These are phyloP conservation scores for Sporopachydermia cereana DNA, from an alignment of 1,139 yeast genomes.

Conservation along the genomic window DNA sequence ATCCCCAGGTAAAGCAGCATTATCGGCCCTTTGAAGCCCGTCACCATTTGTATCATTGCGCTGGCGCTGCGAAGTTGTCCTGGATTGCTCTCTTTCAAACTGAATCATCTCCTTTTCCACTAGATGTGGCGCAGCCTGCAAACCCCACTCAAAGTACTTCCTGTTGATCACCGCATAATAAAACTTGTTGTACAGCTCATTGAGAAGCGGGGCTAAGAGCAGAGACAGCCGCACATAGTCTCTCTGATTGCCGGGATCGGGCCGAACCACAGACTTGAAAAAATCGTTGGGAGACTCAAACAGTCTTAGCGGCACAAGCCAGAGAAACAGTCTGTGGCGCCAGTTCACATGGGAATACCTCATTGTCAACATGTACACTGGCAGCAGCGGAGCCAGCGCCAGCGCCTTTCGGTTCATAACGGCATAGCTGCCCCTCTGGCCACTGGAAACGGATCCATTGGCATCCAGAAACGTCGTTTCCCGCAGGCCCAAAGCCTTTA, in stretches of 20 bases:
- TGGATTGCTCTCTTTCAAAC: not conserved
- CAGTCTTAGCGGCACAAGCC: constrained; percentile 23
- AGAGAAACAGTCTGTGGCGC: constrained; percentile 12
- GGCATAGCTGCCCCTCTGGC: constrained; percentile 14
- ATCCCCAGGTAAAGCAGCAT: too few species aligned
- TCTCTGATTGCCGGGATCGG: constrained; percentile 16
- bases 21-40: too few species aligned
- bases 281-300: constrained; percentile 25
- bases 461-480: constrained; percentile 17
- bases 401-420: constrained; percentile 15
- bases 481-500: constrained; percentile 19
- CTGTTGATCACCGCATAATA: constrained; percentile 13
- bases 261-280: constrained; percentile 16
- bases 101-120: constrained; percentile 1
- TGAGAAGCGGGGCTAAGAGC: constrained; percentile 21
- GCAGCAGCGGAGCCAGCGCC: constrained; percentile 15
- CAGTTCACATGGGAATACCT: constrained; percentile 11
- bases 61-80: too few species aligned
- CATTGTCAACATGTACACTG: constrained; percentile 16
- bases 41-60: too few species aligned
- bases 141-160: constrained; percentile 8
- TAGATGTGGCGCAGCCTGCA: constrained; percentile 9
- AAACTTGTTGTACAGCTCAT: constrained; percentile 19
- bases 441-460: constrained; percentile 20
- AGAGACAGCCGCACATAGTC: constrained; percentile 36